Evolutionary conservation across 2,329 filamentous ascomycete genomes (phyloP).

Genomic region (Diaporthe ampelina): DNA sequence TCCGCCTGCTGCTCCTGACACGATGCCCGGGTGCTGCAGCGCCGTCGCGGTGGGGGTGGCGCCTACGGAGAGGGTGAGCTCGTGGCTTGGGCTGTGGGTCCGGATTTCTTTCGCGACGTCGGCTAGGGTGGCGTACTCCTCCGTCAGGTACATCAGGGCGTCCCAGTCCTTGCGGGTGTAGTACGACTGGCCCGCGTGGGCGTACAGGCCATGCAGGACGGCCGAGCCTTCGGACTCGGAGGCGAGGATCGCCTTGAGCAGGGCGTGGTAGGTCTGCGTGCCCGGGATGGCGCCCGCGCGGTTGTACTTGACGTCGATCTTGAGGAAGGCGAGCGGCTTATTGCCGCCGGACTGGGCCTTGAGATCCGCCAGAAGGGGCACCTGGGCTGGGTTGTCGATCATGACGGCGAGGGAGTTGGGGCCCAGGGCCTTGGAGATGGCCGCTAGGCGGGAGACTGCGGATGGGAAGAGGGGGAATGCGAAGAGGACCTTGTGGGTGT

Average conservation of each 20-base stretch:
- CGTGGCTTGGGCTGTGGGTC: constrained; percentile 47
- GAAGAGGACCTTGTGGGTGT: constrained; percentile 69
- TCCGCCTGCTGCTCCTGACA: not conserved
- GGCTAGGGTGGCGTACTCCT: constrained; percentile 70
- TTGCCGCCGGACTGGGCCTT: constrained; percentile 59
- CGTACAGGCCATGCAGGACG: constrained; percentile 52
- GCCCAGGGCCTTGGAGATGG: constrained; percentile 69
- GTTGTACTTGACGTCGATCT: constrained; percentile 80
- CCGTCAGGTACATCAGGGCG: constrained; percentile 70
- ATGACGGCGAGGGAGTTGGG: constrained; percentile 72
- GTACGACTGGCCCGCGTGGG: constrained; percentile 77
- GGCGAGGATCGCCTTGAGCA: constrained; percentile 69
- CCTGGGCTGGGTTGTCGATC: constrained; percentile 76
- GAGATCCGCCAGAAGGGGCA: constrained; percentile 61
- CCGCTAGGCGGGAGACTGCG: constrained; percentile 70
- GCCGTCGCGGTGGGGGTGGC: constrained; percentile 82
- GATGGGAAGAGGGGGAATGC: constrained; percentile 77
- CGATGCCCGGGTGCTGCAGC: constrained; percentile 67
- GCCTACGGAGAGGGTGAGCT: constrained; percentile 75
- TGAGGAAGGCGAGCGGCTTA: constrained; percentile 73
- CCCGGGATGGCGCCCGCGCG: constrained; percentile 75
- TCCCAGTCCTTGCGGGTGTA: constrained; percentile 62
- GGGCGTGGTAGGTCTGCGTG: constrained; percentile 64
- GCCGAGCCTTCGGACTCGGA: constrained; percentile 65
- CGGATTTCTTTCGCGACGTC: constrained; percentile 58